These are phyloP conservation scores for Cordyceps farinosa DNA, from an alignment of 2,329 filamentous ascomycete species.

Conservation along the genomic window DNA sequence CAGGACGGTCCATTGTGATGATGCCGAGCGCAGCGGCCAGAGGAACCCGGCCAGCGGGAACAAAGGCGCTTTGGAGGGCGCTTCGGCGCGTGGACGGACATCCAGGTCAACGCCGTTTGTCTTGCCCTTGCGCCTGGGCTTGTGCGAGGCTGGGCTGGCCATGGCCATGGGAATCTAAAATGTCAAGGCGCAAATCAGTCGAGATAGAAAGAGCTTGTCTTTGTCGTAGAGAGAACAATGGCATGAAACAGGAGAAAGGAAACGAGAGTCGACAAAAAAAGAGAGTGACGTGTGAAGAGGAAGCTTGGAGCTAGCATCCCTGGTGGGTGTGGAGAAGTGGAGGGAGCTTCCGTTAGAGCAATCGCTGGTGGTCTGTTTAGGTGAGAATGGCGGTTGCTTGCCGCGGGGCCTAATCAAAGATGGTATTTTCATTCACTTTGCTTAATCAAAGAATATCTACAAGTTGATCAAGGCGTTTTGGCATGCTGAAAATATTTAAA, in stretches of 20 bases:
- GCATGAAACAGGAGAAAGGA: background rate
- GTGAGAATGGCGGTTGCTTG: background rate
- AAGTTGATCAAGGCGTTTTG: too few relatives aligned
- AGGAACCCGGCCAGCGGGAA: slow-evolving; percentile 94
- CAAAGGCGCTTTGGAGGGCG: slow-evolving; percentile 58
- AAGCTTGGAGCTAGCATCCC: slow-evolving; percentile 7
- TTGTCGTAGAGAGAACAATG: background rate
- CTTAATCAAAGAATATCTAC: too few relatives aligned
- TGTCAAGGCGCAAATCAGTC: background rate
- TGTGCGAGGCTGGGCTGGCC: slow-evolving; percentile 54
- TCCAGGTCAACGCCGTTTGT: slow-evolving; percentile 42
- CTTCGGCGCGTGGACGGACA: slow-evolving; percentile 33
- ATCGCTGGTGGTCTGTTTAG: background rate
- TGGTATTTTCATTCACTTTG: too few relatives aligned
- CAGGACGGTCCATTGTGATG: slow-evolving; percentile 88
- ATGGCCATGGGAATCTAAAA: slow-evolving; percentile 35
- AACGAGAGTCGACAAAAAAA: background rate
- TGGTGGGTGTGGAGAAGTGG: slow-evolving; percentile 9
- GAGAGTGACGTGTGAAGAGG: slow-evolving; percentile 15
- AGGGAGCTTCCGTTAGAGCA: background rate
- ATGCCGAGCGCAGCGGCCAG: slow-evolving; percentile 80
- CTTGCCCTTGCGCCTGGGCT: slow-evolving; percentile 56
- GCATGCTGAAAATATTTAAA: too few relatives aligned
- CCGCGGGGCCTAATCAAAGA: background rate
- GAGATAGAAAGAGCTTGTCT: background rate